Conservation (phyloP, 169 alveolate species). For the Eimeria necatrix region DNA sequence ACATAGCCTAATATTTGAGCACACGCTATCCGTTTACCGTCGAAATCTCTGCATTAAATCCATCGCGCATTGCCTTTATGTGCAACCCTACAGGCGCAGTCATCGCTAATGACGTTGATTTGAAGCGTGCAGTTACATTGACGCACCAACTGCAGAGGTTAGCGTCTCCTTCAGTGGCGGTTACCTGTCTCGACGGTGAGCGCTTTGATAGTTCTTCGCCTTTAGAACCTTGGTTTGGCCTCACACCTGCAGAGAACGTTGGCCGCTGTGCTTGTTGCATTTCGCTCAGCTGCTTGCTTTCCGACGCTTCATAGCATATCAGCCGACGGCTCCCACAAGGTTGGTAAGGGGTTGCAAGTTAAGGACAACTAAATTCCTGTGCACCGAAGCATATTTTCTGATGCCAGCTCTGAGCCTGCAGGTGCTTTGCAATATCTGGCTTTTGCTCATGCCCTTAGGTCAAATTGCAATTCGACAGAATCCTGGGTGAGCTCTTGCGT, state of each 20-base stretch:
- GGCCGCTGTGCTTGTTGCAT: neutral
- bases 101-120: conserved; percentile 96
- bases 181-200: conserved; percentile 92
- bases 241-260: neutral
- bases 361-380: neutral
- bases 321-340: conserved; percentile 41
- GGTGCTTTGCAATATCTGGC: neutral
- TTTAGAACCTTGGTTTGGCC: neutral
- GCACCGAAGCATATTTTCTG: neutral
- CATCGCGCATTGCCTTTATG: neutral
- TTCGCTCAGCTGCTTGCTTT: conserved; percentile 49
- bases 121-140: conserved; percentile 93
- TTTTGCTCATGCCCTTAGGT: conserved; percentile 14
- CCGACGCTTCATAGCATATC: conserved; percentile 44
- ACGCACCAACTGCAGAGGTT: conserved; percentile 94
- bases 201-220: neutral
- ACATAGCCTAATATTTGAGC: no score
- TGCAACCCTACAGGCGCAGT: conserved; percentile 82
- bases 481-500: conserved; percentile 20
- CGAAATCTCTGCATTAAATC: neutral
- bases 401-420: neutral
- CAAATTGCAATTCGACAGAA: conserved; percentile 61
- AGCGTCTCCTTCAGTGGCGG: conserved; percentile 91
- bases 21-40: no score
- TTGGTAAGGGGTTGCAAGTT: conserved; percentile 16